phyloP scores from a whole-genome alignment of 768 basidiomycete species.

The Trametes cingulata region DNA sequence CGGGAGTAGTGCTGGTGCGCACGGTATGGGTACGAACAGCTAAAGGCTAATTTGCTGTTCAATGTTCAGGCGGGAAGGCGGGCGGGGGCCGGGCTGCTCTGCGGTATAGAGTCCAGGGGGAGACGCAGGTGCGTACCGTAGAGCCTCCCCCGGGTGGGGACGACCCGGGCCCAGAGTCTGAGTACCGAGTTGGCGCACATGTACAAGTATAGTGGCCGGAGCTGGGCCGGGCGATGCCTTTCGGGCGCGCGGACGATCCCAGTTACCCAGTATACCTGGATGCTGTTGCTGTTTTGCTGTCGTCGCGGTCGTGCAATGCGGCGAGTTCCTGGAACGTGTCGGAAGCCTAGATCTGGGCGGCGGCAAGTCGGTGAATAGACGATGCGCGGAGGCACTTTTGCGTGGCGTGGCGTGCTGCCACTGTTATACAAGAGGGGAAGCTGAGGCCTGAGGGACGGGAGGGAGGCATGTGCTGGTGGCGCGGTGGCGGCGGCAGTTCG shows the following conservation, averaged over 20 bases:
- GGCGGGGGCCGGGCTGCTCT: conserved; percentile 5
- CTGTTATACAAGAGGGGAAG: not conserved
- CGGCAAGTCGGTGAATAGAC: conserved; percentile 11
- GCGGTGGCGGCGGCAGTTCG: conserved; percentile 12
- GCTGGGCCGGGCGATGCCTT: not conserved
- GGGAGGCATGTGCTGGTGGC: conserved; percentile 18
- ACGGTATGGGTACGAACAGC: not conserved
- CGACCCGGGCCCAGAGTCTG: too few relatives aligned
- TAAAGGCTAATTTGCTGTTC: conserved; percentile 9
- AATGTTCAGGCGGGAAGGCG: not conserved
- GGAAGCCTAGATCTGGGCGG: not conserved
- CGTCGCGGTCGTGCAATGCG: not conserved
- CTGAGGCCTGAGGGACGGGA: too few relatives aligned
- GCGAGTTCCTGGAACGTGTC: not conserved
- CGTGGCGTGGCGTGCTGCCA: too few relatives aligned
- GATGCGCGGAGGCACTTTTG: conserved; percentile 15
- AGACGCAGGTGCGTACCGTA: too few relatives aligned
- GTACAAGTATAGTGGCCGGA: conserved; percentile 16
- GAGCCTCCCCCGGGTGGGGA: not conserved
- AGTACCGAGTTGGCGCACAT: too few relatives aligned
- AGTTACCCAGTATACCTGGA: too few relatives aligned
- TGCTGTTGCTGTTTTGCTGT: too few relatives aligned
- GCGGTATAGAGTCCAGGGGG: too few relatives aligned
- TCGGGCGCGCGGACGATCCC: not conserved
- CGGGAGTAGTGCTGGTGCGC: not conserved